Base-by-base conservation (phyloP, 1,284 basidiomycete genomes). In the Malassezia psittaci region DNA sequence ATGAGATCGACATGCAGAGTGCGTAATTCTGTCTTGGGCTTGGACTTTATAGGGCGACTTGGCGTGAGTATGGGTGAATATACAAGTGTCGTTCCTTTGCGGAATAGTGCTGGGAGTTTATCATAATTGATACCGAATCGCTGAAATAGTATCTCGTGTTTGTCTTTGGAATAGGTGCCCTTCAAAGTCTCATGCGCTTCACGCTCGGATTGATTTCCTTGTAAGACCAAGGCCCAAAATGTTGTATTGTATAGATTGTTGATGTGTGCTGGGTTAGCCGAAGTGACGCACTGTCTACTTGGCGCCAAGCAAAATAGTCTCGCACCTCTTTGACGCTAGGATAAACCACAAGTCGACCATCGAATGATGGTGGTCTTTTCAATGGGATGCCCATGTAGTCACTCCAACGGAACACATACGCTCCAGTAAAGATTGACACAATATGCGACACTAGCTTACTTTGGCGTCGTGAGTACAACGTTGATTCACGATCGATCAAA, bases 231-330 rank as follows among this genome's bases (percentile, higher is more conserved):
- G 0, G 90, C 86, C 94, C 93, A 98, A 74, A 96, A 98, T 0
- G 80, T 79, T 0, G 94, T 96, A 69, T 98, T 98, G 79, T 98
- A 93, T 19, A 98, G 78, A 72, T 96, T 98, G 76, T 98, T 98
- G 75, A 98, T 88, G 74, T 98, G 94, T 0, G 94, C 90, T 94
- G 68, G 9, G 29, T 46, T 1, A 46, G n/a, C 39, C 52, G n/a
- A 18, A 29, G 29, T 5, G 18, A 51, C 87, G 68, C 71, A 91
- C 90, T 93, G 75, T 96, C 93, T 0, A 85, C 87, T 73, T 96
- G 93, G 62, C 93, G 78, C 91, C 93, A 98, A 0, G 87, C 77
- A 75, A 96, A 94, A 73, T 98, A 98, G 73, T 98, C 93, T 7
- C 84, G 81, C 3, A 94, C 79, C 60, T 87, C 83, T 54, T 79